These are phyloP conservation scores for Leishmania aethiopica DNA, from an alignment of 208 protist genomes.

Conservation along the genomic window DNA sequence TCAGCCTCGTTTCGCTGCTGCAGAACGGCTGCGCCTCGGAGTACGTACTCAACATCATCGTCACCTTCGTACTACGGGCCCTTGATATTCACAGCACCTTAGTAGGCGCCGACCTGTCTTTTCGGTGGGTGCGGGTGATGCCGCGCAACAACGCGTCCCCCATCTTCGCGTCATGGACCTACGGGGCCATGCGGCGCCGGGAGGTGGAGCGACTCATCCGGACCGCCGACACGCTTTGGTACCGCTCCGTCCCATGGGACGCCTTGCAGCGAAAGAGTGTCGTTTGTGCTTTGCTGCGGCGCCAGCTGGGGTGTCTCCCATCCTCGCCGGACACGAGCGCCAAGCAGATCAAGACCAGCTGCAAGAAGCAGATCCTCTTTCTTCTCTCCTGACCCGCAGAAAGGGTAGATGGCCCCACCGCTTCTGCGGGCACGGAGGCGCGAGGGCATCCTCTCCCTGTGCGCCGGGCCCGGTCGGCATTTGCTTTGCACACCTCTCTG, in stretches of 20 bases:
- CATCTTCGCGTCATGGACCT: constrained; percentile 51
- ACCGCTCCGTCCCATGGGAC: constrained; percentile 35
- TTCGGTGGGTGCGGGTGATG: constrained; percentile 51
- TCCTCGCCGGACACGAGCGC: not conserved
- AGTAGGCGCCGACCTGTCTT: constrained; percentile 40
- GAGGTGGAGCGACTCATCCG: constrained; percentile 32
- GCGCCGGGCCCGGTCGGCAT: not conserved
- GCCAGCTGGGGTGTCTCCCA: constrained; percentile 38
- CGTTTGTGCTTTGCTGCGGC: constrained; percentile 44
- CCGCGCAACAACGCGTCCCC: constrained; percentile 6
- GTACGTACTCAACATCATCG: constrained; percentile 53
- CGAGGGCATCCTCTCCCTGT: not conserved
- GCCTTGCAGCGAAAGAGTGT: constrained; percentile 28
- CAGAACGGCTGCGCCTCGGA: constrained; percentile 32
- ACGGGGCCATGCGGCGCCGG: constrained; percentile 27
- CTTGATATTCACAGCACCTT: constrained; percentile 36
- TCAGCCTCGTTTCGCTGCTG: constrained; percentile 37
- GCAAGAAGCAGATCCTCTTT: constrained; percentile 57
- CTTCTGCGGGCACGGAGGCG: not conserved
- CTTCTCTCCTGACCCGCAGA: constrained; percentile 26
- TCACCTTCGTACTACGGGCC: constrained; percentile 37
- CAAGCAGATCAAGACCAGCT: constrained; percentile 20
- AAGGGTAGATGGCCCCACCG: not conserved
- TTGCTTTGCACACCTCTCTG: not conserved
- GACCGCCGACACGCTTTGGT: constrained; percentile 36